Percentiles rank a stretch among this genome's conserved stretches.
Evolutionary conservation across 2,329 filamentous ascomycete genomes (phyloP).

Genomic region (Alternaria tenuissima): DNA sequence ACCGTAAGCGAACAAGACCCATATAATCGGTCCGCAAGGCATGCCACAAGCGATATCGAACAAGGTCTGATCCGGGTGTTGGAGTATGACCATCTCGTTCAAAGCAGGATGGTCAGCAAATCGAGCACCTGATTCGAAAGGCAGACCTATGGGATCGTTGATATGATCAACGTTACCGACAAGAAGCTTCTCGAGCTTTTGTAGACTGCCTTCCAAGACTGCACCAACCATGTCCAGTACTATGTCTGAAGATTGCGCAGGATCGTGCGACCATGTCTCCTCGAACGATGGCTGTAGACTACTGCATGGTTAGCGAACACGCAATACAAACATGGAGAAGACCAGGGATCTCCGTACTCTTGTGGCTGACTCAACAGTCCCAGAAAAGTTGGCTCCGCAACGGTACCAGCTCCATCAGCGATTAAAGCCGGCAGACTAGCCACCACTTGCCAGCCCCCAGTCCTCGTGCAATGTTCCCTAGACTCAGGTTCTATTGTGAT

Average conservation of each 20-base stretch:
- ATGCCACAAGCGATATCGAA: conserved; percentile 45
- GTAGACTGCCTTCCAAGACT: conserved; percentile 34
- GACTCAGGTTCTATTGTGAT: neutral
- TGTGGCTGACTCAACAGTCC: conserved; percentile 17
- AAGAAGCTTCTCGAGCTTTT: conserved; percentile 39
- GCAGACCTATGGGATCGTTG: conserved; percentile 43
- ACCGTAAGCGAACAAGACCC: conserved; percentile 39
- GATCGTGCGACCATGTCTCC: conserved; percentile 24
- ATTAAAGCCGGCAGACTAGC: conserved; percentile 1
- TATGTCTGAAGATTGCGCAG: conserved; percentile 16
- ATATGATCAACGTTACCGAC: conserved; percentile 32
- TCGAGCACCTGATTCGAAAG: conserved; percentile 32
- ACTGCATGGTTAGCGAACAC: neutral
- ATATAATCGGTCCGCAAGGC: conserved; percentile 36
- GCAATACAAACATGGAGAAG: neutral
- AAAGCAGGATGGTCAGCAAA: conserved; percentile 41
- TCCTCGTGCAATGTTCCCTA: conserved; percentile 5
- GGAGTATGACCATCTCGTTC: conserved; percentile 35
- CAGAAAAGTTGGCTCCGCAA: conserved; percentile 20
- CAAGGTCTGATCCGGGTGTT: conserved; percentile 43
- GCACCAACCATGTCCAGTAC: conserved; percentile 41
- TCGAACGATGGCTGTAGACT: conserved; percentile 24
- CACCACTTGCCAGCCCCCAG: conserved; percentile 19
- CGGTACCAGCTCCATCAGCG: neutral
- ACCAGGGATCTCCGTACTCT: conserved; percentile 11